Evolutionary conservation across 2,329 filamentous ascomycete genomes (phyloP).

Genomic region (Capronia coronata): DNA sequence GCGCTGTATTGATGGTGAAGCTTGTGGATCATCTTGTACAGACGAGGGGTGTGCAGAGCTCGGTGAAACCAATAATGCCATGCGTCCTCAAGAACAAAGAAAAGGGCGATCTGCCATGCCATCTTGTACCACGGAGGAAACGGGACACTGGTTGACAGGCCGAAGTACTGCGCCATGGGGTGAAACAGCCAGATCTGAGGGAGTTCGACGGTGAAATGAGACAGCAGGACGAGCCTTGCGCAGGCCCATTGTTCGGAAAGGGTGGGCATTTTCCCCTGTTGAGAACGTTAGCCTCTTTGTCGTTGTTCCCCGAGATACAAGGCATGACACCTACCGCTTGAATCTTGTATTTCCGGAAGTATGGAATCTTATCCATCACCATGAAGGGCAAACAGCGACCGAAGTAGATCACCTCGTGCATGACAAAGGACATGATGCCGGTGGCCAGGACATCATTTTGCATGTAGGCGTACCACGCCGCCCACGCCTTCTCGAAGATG

Average conservation of each 20-base stretch:
- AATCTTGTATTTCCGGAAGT: constrained; percentile 90
- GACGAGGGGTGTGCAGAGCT: constrained; percentile 82
- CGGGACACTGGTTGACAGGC: constrained; percentile 78
- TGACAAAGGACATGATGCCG: constrained; percentile 91
- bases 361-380: constrained; percentile 79
- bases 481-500: constrained; percentile 81
- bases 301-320: neutral
- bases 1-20: constrained; percentile 98
- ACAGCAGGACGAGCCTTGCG: constrained; percentile 83
- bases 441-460: constrained; percentile 95
- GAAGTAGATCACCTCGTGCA: constrained; percentile 95
- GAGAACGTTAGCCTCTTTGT: constrained; percentile 20
- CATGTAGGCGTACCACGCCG: constrained; percentile 96
- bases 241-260: constrained; percentile 90
- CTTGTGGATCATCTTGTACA: constrained; percentile 97
- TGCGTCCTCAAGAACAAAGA: constrained; percentile 92
- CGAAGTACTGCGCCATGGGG: constrained; percentile 86
- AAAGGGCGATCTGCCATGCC: constrained; percentile 81
- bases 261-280: constrained; percentile 77
- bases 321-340: constrained; percentile 58
- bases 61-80: constrained; percentile 99
- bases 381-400: constrained; percentile 87
- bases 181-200: constrained; percentile 85
- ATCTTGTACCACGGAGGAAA: constrained; percentile 84
- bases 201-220: constrained; percentile 95